These are phyloP conservation scores for Claviceps spartinae DNA, from an alignment of 2,329 filamentous ascomycete species.

Conservation along the genomic window DNA sequence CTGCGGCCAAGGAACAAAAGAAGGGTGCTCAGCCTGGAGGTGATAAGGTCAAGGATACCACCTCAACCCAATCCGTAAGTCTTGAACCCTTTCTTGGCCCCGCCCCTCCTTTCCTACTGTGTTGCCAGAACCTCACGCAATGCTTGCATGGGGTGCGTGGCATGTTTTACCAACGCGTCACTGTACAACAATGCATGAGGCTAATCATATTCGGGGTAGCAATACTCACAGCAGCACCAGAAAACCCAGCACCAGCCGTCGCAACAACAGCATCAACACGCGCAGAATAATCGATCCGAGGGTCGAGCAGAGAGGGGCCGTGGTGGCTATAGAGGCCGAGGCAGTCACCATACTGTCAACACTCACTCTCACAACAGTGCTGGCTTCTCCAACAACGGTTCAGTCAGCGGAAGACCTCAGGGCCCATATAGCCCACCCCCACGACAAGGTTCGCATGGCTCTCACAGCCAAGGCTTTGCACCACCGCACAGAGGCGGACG, in stretches of 20 bases:
- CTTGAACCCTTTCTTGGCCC: background rate
- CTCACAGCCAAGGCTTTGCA: constrained; percentile 22
- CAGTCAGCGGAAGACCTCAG: constrained; percentile 19
- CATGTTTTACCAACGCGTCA: background rate
- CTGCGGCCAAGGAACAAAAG: constrained; percentile 28
- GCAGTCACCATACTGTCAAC: constrained; percentile 26
- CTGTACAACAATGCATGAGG: background rate
- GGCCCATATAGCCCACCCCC: constrained; percentile 31
- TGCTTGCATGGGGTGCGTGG: background rate
- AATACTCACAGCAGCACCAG: background rate
- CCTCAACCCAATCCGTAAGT: constrained; percentile 26
- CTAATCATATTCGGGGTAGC: background rate
- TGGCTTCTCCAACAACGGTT: constrained; percentile 22
- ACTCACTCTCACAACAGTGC: constrained; percentile 18
- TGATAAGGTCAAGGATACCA: constrained; percentile 29
- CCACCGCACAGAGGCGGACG: constrained; percentile 23
- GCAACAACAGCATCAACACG: constrained; percentile 1
- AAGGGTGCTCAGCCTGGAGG: constrained; percentile 24
- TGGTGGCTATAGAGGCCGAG: constrained; percentile 32
- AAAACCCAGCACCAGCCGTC: background rate
- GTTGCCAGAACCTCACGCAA: background rate
- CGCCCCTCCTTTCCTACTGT: background rate
- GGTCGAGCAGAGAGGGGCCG: constrained; percentile 27
- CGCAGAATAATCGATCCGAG: constrained; percentile 21
- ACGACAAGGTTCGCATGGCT: constrained; percentile 25